Evolutionary conservation across 495 filamentous ascomycete genomes (phyloP).

Genomic region (Chaetomium cochliodes): DNA sequence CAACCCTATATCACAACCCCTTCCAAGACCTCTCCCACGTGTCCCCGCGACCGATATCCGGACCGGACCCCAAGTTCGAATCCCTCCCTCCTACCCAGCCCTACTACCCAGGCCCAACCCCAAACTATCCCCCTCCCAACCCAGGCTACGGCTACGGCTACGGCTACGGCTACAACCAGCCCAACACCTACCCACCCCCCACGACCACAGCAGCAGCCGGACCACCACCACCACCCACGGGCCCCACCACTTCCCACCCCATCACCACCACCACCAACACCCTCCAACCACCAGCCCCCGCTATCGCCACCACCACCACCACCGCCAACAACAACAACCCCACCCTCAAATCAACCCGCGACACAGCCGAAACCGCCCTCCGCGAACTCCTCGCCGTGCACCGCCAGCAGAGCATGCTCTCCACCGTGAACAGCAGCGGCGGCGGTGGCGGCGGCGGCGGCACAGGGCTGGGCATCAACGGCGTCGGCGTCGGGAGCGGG

Average conservation of each 20-base stretch:
- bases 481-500: constrained; percentile 14
- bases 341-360: constrained; percentile 24
- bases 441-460: not conserved
- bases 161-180: not conserved
- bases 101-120: not conserved
- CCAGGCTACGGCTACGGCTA: no score
- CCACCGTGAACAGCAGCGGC: not conserved
- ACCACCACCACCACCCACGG: not conserved
- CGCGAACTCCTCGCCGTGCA: constrained; percentile 40
- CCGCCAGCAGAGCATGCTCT: constrained; percentile 24
- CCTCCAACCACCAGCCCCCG: not conserved
- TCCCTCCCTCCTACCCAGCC: not conserved
- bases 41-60: constrained; percentile 1
- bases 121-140: not conserved
- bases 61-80: not conserved
- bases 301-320: not conserved
- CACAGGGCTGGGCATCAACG: not conserved
- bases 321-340: not conserved
- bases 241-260: not conserved
- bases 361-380: constrained; percentile 35
- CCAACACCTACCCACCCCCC: not conserved
- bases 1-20: constrained; percentile 3
- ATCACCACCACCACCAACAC: not conserved
- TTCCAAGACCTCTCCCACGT: not conserved
- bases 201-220: not conserved